Evolutionary conservation across 1,139 yeast species (phyloP), one percentile per base, ranked within the genome.

Genomic region (Hansenula lynferdii): DNA sequence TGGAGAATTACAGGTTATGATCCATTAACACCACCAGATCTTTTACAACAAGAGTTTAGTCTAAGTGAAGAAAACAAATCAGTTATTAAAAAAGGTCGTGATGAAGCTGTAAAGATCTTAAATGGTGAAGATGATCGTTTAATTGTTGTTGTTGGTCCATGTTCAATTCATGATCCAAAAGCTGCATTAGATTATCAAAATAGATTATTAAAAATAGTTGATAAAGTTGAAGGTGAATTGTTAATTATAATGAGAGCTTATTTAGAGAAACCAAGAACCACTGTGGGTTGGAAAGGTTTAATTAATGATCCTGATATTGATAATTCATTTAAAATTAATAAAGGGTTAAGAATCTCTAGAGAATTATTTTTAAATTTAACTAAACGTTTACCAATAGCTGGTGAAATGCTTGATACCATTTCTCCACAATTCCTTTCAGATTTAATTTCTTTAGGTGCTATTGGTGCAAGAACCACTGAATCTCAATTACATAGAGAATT

Each of bases 261-360:
- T 70, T 74, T 92, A 57, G 98, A 92, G 65, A 92, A 92, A 67
- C 98, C 98, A 49, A 80, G 98, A 69, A 92, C 98, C 39, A 92
- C 97, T 19, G 97, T 92, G 38, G 98, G 98, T 45, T 92, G 98
- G 98, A 92, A 92, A 66, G 98, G 97, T 49, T 73, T 92, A 54
- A 90, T 92, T 57, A 92, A 92, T 62, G 98, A 92, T 64, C 98
- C 98, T 19, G 96, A 92, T 56, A 84, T 92, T 52, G 96, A 92
- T 60, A 90, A 87, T 44, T 76, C 97, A 41, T 90, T 86, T 80
- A 80, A 89, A 54, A 92, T 92, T 62, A 92, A 92, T 71, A 87
- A 89, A 66, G 98, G 98, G 49, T 76, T 92, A 52, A 72, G 94
- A 54, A 81, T 90, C 48, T 75, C 97, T 19, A 79, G 98, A 62